Conservation (phyloP, 192 early-diverging fungal genomes). For the Gamsiella multidivaricata region DNA sequence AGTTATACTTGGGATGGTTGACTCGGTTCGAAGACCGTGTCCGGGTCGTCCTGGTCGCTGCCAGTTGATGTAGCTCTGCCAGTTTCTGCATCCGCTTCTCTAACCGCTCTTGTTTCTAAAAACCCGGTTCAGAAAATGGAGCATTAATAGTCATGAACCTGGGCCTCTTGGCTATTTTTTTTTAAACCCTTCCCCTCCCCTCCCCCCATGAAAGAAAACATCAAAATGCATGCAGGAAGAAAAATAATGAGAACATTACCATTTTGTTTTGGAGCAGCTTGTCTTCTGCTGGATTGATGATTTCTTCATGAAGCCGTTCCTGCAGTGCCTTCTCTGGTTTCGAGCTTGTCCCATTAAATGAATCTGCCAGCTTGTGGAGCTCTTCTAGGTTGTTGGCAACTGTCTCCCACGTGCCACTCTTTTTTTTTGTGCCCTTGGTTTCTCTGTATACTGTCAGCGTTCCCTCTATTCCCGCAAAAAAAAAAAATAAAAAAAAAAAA, state of each 20-base stretch:
- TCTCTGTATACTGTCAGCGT: conserved; percentile 38
- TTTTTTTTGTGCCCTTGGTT: conserved; percentile 34
- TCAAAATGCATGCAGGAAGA: not conserved
- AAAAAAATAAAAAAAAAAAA: not conserved
- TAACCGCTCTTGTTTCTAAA: conserved; percentile 27
- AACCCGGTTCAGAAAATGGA: not conserved
- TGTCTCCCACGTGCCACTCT: conserved; percentile 40
- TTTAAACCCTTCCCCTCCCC: too few species aligned
- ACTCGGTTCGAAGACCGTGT: conserved; percentile 44
- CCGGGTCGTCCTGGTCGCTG: conserved; percentile 41
- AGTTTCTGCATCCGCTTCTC: conserved; percentile 31
- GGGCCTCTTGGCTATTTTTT: not conserved
- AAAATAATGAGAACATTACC: conserved; percentile 4
- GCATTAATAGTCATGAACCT: not conserved
- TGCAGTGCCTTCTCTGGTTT: conserved; percentile 32
- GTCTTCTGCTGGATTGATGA: conserved; percentile 35
- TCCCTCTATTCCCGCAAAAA: conserved; percentile 14
- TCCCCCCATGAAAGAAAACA: too few species aligned
- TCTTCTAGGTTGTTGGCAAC: conserved; percentile 34
- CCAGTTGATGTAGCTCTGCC: conserved; percentile 39
- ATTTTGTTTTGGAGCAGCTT: conserved; percentile 16
- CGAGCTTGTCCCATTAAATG: conserved; percentile 15
- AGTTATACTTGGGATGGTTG: conserved; percentile 40
- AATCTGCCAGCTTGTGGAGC: conserved; percentile 14
- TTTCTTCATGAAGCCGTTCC: conserved; percentile 22